Conservation (phyloP, 352 stramenopile species). For the Globisporangium spinosum region DNA sequence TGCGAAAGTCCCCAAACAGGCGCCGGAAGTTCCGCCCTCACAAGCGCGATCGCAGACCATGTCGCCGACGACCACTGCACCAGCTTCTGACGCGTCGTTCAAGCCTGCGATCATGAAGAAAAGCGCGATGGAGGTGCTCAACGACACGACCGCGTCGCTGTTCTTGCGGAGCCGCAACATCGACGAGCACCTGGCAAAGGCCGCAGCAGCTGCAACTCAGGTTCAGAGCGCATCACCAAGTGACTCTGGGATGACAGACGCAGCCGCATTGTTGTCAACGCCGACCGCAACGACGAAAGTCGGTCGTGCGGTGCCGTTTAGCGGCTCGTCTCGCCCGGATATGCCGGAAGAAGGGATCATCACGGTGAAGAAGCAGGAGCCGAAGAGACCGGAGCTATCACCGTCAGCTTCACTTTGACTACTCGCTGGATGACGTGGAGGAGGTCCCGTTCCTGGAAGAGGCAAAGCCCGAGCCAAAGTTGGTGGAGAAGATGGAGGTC, state of each 20-base stretch:
- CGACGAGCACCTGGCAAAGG: conserved; percentile 20
- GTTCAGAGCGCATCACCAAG: background rate
- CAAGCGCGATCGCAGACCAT: conserved; percentile 4
- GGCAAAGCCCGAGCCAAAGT: conserved; percentile 39
- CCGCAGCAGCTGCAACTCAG: background rate
- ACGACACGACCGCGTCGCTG: conserved; percentile 46
- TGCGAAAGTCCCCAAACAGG: conserved; percentile 25
- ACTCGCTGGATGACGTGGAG: conserved; percentile 76
- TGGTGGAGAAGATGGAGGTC: conserved; percentile 15
- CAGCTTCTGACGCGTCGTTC: background rate
- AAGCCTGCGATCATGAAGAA: conserved; percentile 43
- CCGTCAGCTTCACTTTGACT: conserved; percentile 34
- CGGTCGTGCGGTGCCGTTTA: conserved; percentile 54
- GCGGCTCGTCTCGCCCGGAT: conserved; percentile 42
- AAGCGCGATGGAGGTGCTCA: conserved; percentile 70
- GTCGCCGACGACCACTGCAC: background rate
- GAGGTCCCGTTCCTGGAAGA: conserved; percentile 79
- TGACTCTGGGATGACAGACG: background rate
- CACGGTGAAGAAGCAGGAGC: conserved; percentile 59
- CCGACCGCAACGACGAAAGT: conserved; percentile 22
- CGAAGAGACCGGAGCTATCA: conserved; percentile 27
- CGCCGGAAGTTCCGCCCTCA: conserved; percentile 3
- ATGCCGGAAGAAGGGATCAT: conserved; percentile 68
- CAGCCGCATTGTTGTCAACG: background rate
- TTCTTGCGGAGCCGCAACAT: conserved; percentile 22